Percentiles rank a stretch among this genome's conserved stretches.
Evolutionary conservation across 148 eudicot species (phyloP).

Genomic region (Persicaria maculosa): DNA sequence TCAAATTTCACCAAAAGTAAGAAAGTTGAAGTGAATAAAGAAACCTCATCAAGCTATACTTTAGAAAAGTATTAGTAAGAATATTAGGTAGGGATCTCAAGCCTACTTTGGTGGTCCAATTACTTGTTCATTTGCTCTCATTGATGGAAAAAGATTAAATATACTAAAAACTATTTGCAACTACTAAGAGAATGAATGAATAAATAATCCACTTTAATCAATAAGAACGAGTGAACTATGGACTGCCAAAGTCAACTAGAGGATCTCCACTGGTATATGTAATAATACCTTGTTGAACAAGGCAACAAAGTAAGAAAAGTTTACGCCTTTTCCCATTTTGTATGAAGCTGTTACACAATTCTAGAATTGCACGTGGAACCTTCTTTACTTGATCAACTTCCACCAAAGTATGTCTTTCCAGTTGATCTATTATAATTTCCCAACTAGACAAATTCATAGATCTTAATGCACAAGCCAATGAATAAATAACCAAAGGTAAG

Average conservation of each 20-base stretch:
- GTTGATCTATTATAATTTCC: background rate
- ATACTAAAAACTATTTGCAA: too few relatives aligned
- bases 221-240: too few relatives aligned
- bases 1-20: background rate
- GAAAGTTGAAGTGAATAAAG: background rate
- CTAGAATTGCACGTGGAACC: background rate
- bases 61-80: background rate
- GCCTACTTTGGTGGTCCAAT: too few relatives aligned
- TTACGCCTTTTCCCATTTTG: background rate
- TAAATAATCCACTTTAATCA: too few relatives aligned
- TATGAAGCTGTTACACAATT: background rate
- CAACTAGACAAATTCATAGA: background rate
- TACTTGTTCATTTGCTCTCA: too few relatives aligned
- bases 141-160: too few relatives aligned
- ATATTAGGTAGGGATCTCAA: too few relatives aligned
- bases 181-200: too few relatives aligned
- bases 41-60: background rate
- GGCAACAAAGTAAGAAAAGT: background rate
- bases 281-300: conserved; percentile 2
- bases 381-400: conserved; percentile 1
- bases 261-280: background rate
- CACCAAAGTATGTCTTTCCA: background rate
- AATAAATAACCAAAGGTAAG: background rate
- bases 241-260: too few relatives aligned
- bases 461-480: background rate